Conservation (phyloP, 768 basidiomycete species). For the Amanita muscaria region DNA sequence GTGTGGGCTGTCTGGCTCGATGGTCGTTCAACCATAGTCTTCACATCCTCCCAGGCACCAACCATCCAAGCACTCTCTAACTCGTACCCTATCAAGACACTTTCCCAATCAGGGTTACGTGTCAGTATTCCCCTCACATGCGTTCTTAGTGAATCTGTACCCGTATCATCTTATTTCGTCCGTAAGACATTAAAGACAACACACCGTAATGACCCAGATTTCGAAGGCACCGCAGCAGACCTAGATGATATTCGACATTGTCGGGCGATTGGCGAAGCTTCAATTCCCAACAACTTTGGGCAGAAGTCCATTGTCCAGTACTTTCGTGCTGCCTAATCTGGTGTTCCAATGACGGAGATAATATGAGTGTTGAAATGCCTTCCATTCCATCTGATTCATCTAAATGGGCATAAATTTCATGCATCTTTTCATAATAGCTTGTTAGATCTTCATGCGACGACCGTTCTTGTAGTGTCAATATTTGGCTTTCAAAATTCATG, state of each 20-base stretch:
- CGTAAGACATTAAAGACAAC: slow-evolving; percentile 15
- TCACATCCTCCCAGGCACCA: slow-evolving; percentile 84
- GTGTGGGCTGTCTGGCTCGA: slow-evolving; percentile 50
- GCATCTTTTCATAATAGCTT: slow-evolving; percentile 78
- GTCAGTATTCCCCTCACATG: slow-evolving; percentile 89
- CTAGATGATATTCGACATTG: slow-evolving; percentile 82
- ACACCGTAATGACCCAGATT: slow-evolving; percentile 96
- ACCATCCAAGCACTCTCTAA: slow-evolving; percentile 96
- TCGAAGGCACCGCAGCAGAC: slow-evolving; percentile 81
- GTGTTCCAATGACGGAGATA: slow-evolving; percentile 87
- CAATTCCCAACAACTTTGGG: slow-evolving; percentile 99
- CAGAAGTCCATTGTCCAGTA: slow-evolving; percentile 94
- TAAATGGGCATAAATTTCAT: slow-evolving; percentile 91
- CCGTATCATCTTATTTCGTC: not conserved
- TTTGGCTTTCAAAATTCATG: slow-evolving; percentile 89
- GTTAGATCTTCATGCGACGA: slow-evolving; percentile 43
- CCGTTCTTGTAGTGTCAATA: slow-evolving; percentile 42
- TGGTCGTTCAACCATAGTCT: slow-evolving; percentile 42
- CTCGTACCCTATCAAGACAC: slow-evolving; percentile 70
- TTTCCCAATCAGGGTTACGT: slow-evolving; percentile 78
- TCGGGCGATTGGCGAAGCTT: slow-evolving; percentile 84
- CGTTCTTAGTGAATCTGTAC: slow-evolving; percentile 84
- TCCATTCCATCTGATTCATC: slow-evolving; percentile 99
- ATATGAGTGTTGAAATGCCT: slow-evolving; percentile 81
- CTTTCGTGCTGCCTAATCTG: slow-evolving; percentile 98